These are phyloP conservation scores for Lipomyces starkeyi DNA, from an alignment of 805 yeast species.

Conservation along the genomic window DNA sequence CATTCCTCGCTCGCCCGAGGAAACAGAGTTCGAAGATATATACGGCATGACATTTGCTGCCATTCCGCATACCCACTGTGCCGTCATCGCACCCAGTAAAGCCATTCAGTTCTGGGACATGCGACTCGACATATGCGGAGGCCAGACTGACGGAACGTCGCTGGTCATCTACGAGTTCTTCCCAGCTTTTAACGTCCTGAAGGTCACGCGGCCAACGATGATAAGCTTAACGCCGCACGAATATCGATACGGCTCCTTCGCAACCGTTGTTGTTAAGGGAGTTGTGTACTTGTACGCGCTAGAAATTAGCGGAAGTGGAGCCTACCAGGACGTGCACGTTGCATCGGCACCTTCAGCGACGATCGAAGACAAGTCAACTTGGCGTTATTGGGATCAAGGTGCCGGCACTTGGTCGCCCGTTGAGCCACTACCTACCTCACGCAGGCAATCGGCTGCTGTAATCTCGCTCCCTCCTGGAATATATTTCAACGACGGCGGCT, in stretches of 20 bases:
- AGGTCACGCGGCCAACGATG: conserved; percentile 18
- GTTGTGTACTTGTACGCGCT: conserved; percentile 30
- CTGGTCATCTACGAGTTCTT: conserved; percentile 17
- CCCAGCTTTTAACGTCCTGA: conserved; percentile 1
- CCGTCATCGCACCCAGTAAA: conserved; percentile 14
- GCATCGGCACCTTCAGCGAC: conserved; percentile 16
- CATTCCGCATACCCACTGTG: conserved; percentile 16
- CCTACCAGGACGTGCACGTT: conserved; percentile 10
- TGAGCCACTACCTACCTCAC: conserved; percentile 15
- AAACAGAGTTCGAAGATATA: not conserved
- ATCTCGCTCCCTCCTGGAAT: not conserved
- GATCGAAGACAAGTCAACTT: conserved; percentile 15
- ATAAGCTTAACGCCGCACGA: not conserved
- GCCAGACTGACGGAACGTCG: conserved; percentile 13
- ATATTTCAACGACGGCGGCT: conserved; percentile 11
- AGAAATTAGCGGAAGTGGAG: conserved; percentile 8
- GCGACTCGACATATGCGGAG: conserved; percentile 8
- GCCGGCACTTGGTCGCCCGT: conserved; percentile 10
- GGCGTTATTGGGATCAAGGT: conserved; percentile 17
- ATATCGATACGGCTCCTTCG: conserved; percentile 30
- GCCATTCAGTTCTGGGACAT: conserved; percentile 26
- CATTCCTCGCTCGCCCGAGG: conserved; percentile 19
- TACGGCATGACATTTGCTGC: not conserved
- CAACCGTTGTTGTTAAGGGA: conserved; percentile 22
- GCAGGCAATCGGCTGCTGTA: conserved; percentile 5